Base-by-base conservation (phyloP, 208 protist species). In the Sergeia podlipaevii region DNA sequence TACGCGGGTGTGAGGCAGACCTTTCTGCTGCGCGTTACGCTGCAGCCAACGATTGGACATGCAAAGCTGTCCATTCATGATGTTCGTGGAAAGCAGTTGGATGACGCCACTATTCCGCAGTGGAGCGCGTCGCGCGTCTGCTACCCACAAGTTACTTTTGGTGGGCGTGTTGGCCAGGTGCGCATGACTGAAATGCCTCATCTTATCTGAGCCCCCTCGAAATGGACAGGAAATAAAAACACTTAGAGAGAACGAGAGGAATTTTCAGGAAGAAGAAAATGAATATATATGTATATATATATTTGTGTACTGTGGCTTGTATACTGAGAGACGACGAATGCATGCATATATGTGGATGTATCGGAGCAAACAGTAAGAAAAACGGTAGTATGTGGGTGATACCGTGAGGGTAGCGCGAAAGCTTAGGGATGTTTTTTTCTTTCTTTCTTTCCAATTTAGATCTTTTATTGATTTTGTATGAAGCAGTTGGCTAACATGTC, bases 61-160 rank as follows among this genome's bases (percentile, higher is more conserved):
- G 86, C 81, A n/a, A 80, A 77, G 55, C 71, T 94, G 21, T 73
- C 78, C 2, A 78, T 94, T 20, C 79, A 91, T 65, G 82, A 94
- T 42, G 51, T 18, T 5, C 67, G 57, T 10, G 83, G 83, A 13
- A 80, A 59, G 46, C 79, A 79, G 51, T 33, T 94, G 17, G 87
- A 94, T 42, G 83, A 81, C 30, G 80, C 76, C 15, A 66, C 63
- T 29, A 87, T 94, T 29, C 80, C 87, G 15, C 87, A 91, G 53
- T 94, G 87, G 83, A 91, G 86, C 18, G 74, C 78, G 4, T 13
- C 47, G 0, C 67, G 87, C 3, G 58, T 59, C 29, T 83, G 77
- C 42, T 91, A 91, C 37, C 87, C 87, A 17, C 87, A 94, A 46
- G 78, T 87, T 1, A 91, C 87, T 8, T 94, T 94, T 65, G 82